Evolutionary conservation across 352 stramenopile genomes (phyloP).

Genomic region (Phytophthora macrochlamydospora): DNA sequence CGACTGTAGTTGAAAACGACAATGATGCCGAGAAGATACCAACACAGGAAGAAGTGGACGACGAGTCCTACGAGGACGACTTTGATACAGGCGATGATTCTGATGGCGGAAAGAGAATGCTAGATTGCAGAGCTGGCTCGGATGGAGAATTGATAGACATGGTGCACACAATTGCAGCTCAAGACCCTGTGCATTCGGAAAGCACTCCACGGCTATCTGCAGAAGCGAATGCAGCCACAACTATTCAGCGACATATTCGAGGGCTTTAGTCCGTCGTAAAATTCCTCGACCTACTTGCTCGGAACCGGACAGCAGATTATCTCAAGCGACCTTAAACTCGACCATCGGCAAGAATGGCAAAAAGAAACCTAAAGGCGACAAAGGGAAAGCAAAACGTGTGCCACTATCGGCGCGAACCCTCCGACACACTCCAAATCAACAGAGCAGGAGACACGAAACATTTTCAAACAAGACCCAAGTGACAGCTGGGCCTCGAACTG

Average conservation of each 20-base stretch:
- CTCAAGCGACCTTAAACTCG: neutral
- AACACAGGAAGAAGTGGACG: constrained; percentile 20
- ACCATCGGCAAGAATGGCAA: constrained; percentile 1
- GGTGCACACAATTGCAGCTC: constrained; percentile 24
- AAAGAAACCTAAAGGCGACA: neutral
- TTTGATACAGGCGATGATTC: constrained; percentile 35
- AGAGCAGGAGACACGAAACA: neutral
- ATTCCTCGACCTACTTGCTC: neutral
- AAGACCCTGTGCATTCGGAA: neutral
- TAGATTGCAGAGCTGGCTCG: constrained; percentile 20
- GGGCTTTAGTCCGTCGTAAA: constrained; percentile 11
- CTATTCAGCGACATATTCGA: constrained; percentile 36
- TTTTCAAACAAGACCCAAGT: neutral
- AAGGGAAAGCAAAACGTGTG: constrained; percentile 5
- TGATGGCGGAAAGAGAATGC: constrained; percentile 12
- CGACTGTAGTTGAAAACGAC: no score
- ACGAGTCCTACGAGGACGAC: constrained; percentile 53
- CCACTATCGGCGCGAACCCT: constrained; percentile 7
- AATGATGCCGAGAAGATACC: neutral
- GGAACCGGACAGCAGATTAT: no score
- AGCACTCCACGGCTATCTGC: neutral
- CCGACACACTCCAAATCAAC: constrained; percentile 11
- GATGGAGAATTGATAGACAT: constrained; percentile 55
- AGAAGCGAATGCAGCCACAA: constrained; percentile 25
- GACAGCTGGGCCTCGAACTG: neutral